Base-by-base conservation (phyloP, 441 rosid species). In the Gossypium gossypioides region DNA sequence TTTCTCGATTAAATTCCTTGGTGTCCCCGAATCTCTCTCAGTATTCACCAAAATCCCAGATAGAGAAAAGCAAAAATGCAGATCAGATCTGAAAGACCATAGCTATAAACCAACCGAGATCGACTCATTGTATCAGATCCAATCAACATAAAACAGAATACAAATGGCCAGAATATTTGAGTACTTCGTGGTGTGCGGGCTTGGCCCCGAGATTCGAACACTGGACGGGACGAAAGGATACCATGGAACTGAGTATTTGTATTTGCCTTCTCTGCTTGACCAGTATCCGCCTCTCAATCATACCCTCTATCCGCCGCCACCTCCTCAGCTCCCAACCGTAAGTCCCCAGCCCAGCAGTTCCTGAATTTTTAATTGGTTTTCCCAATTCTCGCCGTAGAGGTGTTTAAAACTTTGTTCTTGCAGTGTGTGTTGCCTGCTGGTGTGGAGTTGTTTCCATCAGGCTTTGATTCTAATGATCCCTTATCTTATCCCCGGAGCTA, bases 381-480 rank as follows among this genome's bases (percentile, higher is more conserved):
- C 48, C 42, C 22, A 24, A 50, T 82, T 9, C 13, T 68, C 63
- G 22, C 4, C 8, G n/a, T 55, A 34, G 62, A 6, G 24, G 9
- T 63, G 64, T 25, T 48, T 42, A 77, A 75, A 55, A 66, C 77
- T 69, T 61, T 62, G 24, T 25, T 3, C 18, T 44, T 64, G 56
- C 87, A 94, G 98, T 92, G 97, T 75, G 97, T 92, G 63, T 84
- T 94, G 72, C 99, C 97, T 13, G 99, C 98, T 72, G 99, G 99
- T 2, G 95, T 95, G 61, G 86, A 74, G 83, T 79, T 95, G 51
- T 85, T 82, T 72, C 59, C 90, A 16, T 84, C 97, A 46, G 98
- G 99, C 4, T 89, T 84, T 69, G 89, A 85, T 77, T 75, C 86
- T 5, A 82, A 67, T 63, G 87, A 89, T 70, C 76, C 92, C 72